phyloP scores from a whole-genome alignment of 345 rosid species.

The Salix dunnii region DNA sequence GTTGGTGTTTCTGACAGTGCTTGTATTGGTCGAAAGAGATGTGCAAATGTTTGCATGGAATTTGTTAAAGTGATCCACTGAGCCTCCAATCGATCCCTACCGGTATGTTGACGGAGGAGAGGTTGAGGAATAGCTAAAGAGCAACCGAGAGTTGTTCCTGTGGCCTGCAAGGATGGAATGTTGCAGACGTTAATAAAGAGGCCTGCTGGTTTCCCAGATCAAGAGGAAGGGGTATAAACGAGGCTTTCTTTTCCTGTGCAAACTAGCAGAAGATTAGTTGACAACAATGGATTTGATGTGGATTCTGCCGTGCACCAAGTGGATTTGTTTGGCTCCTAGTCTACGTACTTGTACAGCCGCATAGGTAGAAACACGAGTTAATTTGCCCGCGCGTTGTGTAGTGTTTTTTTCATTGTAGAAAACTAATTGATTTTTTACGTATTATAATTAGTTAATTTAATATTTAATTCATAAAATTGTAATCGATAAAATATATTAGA shows the following conservation, averaged over 20 bases:
- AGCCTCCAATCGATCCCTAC: background rate
- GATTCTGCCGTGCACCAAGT: background rate
- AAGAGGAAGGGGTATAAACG: conserved; percentile 3
- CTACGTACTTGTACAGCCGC: too few species aligned
- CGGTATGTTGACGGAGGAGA: background rate
- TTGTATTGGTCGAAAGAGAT: background rate
- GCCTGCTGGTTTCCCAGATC: background rate
- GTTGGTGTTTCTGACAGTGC: background rate
- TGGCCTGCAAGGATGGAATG: background rate
- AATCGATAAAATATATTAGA: too few species aligned
- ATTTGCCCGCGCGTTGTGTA: too few species aligned
- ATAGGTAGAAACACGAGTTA: too few species aligned
- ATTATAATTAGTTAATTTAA: too few species aligned
- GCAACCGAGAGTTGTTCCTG: background rate
- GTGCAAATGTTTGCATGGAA: background rate
- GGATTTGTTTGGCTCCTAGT: background rate
- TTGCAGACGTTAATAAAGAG: background rate
- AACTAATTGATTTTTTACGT: too few species aligned
- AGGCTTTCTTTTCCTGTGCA: background rate
- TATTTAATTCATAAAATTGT: too few species aligned
- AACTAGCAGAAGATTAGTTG: background rate
- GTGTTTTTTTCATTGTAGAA: too few species aligned
- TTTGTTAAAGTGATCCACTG: background rate
- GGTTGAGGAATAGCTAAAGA: background rate
- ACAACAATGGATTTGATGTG: background rate